These are phyloP conservation scores for Astragalus membranaceus DNA, from an alignment of 306 rosid species.

Conservation along the genomic window DNA sequence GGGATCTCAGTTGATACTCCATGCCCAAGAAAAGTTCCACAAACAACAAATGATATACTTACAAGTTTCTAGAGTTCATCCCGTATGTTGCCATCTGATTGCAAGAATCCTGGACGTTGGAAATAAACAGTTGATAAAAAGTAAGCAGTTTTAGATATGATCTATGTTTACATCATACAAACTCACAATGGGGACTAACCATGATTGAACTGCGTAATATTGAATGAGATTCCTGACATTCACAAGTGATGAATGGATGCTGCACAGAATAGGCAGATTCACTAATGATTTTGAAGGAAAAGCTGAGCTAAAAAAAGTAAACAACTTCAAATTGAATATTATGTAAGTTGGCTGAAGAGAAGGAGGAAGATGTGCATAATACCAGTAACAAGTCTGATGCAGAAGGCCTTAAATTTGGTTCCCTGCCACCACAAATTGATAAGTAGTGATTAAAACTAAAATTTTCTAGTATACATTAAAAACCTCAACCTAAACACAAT, in stretches of 20 bases:
- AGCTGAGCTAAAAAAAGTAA: conserved; percentile 3
- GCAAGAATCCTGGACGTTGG: conserved; percentile 51
- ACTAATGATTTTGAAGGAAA: conserved; percentile 2
- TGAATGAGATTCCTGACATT: conserved; percentile 46
- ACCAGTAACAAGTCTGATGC: conserved; percentile 87
- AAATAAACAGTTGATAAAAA: conserved; percentile 14
- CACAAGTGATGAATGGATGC: conserved; percentile 79
- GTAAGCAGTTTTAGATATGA: not conserved
- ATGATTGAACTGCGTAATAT: conserved; percentile 34
- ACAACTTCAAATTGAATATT: not conserved
- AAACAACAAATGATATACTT: conserved; percentile 28
- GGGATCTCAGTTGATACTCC: conserved; percentile 8
- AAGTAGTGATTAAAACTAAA: conserved; percentile 17
- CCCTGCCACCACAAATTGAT: conserved; percentile 63
- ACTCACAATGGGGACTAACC: conserved; percentile 37
- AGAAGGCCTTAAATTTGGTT: conserved; percentile 66
- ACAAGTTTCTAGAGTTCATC: conserved; percentile 52
- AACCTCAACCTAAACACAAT: conserved; percentile 5
- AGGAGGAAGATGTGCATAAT: conserved; percentile 13
- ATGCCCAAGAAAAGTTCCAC: conserved; percentile 16
- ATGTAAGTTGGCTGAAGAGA: not conserved
- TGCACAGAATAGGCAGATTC: conserved; percentile 35
- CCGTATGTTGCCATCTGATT: conserved; percentile 39
- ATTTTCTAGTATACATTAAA: not conserved
- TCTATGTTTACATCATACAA: conserved; percentile 15